Evolutionary conservation across 306 rosid species (phyloP), one percentile per base, ranked within the genome.

Genomic region (Prunus padus): DNA sequence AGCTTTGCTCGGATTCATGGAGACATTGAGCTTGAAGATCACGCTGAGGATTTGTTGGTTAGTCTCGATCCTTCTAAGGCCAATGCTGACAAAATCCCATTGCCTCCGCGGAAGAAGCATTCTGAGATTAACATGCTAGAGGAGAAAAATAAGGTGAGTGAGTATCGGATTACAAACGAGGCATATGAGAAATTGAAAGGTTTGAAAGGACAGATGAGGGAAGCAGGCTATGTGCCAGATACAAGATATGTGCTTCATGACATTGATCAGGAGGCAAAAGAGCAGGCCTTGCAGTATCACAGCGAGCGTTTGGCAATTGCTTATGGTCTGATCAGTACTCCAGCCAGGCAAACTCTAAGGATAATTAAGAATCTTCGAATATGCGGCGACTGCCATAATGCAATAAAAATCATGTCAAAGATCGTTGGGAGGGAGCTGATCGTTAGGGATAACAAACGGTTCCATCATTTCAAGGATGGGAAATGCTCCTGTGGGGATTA

Each of bases 331-430:
- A 94, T 94, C 69, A 90, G 98, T 81, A 94, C 98, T 64, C 98
- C 97, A 0, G 90, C 98, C 0, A 88, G 98, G 86, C 91, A 96
- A 25, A 92, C 96, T n/a, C 89, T 94, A 37, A 87, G 98, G 82
- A 94, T 94, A 69, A 94, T 94, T 65, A 94, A 94, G 90, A 94
- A 94, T 80, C 88, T 94, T n/a, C 89, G 95, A 14, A 91, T 91
- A 55, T 91, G 98, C 45, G 97, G 98, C 20, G 98, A 94, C 77
- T 94, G 96, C 80, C 98, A 94, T 77, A 92, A 90, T 65, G 98
- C 98, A 10, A 94, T 94, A 62, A 94, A 94, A 82, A 84, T 90
- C 40, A 94, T 91, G 97, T 90, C 97, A 0, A 90, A 80, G 80
- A 88, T 94, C 75, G 98, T 90, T 65, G 98, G 98, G 25, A 88